Percentiles rank a stretch among this genome's conserved stretches.
Conservation (phyloP, 1,284 basidiomycete species). For the Pterulicium gracile region DNA sequence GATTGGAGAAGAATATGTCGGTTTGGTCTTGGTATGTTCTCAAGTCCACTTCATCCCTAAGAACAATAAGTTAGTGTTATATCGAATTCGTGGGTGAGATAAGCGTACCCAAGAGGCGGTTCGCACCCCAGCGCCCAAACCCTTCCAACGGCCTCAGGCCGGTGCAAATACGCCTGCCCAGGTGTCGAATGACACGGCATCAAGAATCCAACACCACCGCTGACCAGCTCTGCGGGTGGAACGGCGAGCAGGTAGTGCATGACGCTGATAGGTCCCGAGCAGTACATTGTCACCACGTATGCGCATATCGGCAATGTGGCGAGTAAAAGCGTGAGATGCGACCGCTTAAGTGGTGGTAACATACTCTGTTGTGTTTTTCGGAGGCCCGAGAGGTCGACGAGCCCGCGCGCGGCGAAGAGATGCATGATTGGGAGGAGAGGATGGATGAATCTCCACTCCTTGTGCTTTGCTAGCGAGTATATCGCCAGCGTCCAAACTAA, state of each 20-base stretch:
- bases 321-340: conserved; percentile 34
- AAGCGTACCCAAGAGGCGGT: conserved; percentile 67
- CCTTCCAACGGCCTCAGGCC: conserved; percentile 41
- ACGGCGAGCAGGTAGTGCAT: conserved; percentile 51
- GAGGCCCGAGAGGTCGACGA: conserved; percentile 37
- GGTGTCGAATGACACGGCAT: conserved; percentile 99
- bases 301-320: conserved; percentile 47
- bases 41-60: conserved; percentile 30
- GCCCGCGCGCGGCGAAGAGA: conserved; percentile 64
- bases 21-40: conserved; percentile 73
- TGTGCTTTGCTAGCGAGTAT: conserved; percentile 81
- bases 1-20: conserved; percentile 72
- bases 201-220: conserved; percentile 63
- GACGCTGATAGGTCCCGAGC: conserved; percentile 68
- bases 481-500: conserved; percentile 55
- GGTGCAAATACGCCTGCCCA: conserved; percentile 85
- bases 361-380: too few species aligned
- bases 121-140: conserved; percentile 88
- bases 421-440: conserved; percentile 84
- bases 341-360: conserved; percentile 24
- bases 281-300: conserved; percentile 68
- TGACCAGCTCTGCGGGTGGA: conserved; percentile 30
- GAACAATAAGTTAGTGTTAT: conserved; percentile 7
- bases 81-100: conserved; percentile 1
- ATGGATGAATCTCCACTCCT: conserved; percentile 96